Evolutionary conservation across 1,139 yeast genomes (phyloP).

Genomic region (Chernovozyma aurita): DNA sequence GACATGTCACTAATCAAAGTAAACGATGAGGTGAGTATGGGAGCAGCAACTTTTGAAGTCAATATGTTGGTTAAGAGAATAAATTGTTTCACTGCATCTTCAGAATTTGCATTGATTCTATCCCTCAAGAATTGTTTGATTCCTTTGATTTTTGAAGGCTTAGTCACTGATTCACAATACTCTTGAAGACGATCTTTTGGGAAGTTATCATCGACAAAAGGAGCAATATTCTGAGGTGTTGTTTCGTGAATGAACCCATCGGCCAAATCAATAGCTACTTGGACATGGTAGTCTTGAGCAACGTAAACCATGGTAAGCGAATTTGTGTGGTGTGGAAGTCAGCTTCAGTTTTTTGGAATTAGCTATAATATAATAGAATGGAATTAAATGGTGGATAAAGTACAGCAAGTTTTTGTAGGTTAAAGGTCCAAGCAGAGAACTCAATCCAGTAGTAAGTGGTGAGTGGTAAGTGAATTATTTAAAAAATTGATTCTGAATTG

Average conservation of each 20-base stretch:
- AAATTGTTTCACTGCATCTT: constrained; percentile 19
- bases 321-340: too few relatives aligned
- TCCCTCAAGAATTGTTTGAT: constrained; percentile 18
- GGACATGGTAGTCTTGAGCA: too few relatives aligned
- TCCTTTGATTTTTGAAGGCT: constrained; percentile 30
- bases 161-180: constrained; percentile 23
- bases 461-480: too few relatives aligned
- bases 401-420: too few relatives aligned
- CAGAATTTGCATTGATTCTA: constrained; percentile 15
- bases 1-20: constrained; percentile 37
- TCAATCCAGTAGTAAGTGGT: too few relatives aligned
- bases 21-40: constrained; percentile 30
- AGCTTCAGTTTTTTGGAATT: too few relatives aligned
- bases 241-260: constrained; percentile 37
- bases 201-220: constrained; percentile 23
- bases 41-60: constrained; percentile 31
- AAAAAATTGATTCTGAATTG: too few relatives aligned
- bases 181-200: constrained; percentile 29
- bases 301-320: too few relatives aligned
- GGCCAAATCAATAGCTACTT: constrained; percentile 23
- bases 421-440: too few relatives aligned
- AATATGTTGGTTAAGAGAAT: constrained; percentile 23
- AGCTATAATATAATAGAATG: too few relatives aligned
- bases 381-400: too few relatives aligned
- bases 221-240: constrained; percentile 24